Percentiles rank a stretch among this genome's conserved stretches.
Evolutionary conservation across 805 yeast species (phyloP).

Genomic region (Spathaspora passalidarum): DNA sequence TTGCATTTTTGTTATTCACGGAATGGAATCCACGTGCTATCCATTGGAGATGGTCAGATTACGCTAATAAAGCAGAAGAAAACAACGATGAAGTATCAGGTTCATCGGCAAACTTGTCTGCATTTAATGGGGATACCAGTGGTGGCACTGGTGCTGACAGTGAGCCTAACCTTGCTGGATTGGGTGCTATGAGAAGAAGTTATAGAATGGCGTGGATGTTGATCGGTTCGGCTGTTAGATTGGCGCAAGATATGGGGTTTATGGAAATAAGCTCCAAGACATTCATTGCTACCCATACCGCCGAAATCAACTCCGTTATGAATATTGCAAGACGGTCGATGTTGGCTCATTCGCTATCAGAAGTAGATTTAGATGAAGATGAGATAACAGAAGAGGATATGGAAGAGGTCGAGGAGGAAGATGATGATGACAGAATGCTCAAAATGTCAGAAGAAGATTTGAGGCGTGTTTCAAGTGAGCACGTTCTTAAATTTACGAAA

Average conservation of each 20-base stretch:
- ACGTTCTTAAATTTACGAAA: conserved; percentile 49
- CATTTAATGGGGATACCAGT: conserved; percentile 9
- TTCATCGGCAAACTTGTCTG: background rate
- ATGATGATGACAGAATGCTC: conserved; percentile 25
- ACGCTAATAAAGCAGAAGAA: conserved; percentile 63
- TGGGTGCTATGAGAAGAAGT: conserved; percentile 81
- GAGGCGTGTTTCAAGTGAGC: conserved; percentile 21
- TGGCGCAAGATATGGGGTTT: conserved; percentile 84
- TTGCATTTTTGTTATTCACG: conserved; percentile 79
- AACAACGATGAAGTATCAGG: conserved; percentile 4
- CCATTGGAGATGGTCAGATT: conserved; percentile 84
- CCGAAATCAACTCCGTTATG: conserved; percentile 81
- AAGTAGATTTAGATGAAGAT: conserved; percentile 53
- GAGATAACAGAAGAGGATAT: conserved; percentile 34
- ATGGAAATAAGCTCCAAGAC: conserved; percentile 71
- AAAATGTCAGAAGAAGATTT: conserved; percentile 33
- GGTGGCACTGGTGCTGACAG: conserved; percentile 8
- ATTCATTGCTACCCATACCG: conserved; percentile 77
- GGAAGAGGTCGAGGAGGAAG: conserved; percentile 20
- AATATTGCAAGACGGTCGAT: conserved; percentile 76
- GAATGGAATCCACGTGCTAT: conserved; percentile 97
- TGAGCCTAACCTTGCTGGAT: conserved; percentile 58
- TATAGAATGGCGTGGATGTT: conserved; percentile 94
- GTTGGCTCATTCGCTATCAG: conserved; percentile 69
- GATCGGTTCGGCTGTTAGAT: conserved; percentile 79